Base-by-base conservation (phyloP, 495 filamentous ascomycete genomes). In the Talaromyces ruber region DNA sequence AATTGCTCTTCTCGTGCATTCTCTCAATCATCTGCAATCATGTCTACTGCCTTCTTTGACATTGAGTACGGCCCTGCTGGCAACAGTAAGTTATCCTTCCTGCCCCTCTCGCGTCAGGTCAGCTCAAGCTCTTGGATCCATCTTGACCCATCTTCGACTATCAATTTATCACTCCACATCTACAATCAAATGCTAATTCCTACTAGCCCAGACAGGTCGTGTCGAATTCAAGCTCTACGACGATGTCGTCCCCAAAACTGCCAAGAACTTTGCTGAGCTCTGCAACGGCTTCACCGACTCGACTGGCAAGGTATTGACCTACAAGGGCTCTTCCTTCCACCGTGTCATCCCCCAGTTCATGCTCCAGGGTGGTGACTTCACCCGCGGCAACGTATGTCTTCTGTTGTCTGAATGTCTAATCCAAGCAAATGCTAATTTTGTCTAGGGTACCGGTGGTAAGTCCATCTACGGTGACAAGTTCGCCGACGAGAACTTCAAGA, bases 301-400 rank as follows among this genome's bases (percentile, higher is more conserved):
- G 24, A 60, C 59, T 32, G 59, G 59, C 43, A 30, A 45, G 26
- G 28, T 51, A 12, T 52, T 60, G 59, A 60, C 59, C 59, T 99
- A 91, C 87, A 92, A 94, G 77, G 91, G 88, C 69, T 93, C 89
- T 60, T 71, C 63, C 63, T 99, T 99, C 86, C 94, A 99, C 82
- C 90, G 94, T 63, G 86, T 99, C 67, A 99, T 99, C 80, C 96
- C 96, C 75, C 75, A 88, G 64, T 99, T 99, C 82, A 99, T 99
- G 94, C 90, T 97, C 74, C 94, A 99, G 79, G 94, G 94, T 68
- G 94, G 94, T 76, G 94, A 99, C 78, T 99, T 98, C 82, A 99
- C 94, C 63, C 87, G 84, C 63, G 86, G 86, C 72, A 93, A 99
- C 73, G 91, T 93, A 73, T 77, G 88, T 78, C 50, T 22, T 34